These are phyloP conservation scores for Teunomyces atbi DNA, from an alignment of 805 yeast species.

Conservation along the genomic window DNA sequence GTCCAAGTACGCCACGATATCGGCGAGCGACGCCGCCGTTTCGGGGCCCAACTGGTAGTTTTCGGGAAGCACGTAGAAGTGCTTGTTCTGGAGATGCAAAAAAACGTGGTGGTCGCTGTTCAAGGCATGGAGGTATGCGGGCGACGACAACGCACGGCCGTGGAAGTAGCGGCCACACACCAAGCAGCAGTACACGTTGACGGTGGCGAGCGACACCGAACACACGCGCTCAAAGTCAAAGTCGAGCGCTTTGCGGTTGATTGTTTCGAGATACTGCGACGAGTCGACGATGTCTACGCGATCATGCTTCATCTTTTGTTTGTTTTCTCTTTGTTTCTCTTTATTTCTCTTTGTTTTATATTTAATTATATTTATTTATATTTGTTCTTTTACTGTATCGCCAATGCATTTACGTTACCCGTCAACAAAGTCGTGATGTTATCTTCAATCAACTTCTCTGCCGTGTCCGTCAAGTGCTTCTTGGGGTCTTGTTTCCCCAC, in stretches of 20 bases:
- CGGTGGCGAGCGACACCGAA: slow-evolving; percentile 55
- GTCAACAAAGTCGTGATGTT: slow-evolving; percentile 85
- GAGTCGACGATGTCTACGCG: no score
- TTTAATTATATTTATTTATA: neutral
- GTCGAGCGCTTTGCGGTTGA: slow-evolving; percentile 49
- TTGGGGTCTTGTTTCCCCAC: slow-evolving; percentile 99
- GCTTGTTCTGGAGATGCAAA: slow-evolving; percentile 50
- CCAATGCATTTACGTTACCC: slow-evolving; percentile 85
- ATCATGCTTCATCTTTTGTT: neutral
- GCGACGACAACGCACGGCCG: slow-evolving; percentile 63
- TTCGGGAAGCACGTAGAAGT: slow-evolving; percentile 64
- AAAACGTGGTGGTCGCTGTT: slow-evolving; percentile 62
- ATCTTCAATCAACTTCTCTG: slow-evolving; percentile 82
- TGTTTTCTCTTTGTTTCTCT: neutral
- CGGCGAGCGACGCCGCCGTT: slow-evolving; percentile 32
- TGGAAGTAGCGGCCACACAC: slow-evolving; percentile 71
- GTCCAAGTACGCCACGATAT: slow-evolving; percentile 49
- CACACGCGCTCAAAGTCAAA: slow-evolving; percentile 73
- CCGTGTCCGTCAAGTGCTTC: slow-evolving; percentile 90
- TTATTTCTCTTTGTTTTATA: neutral
- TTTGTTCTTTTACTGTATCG: slow-evolving; percentile 42
- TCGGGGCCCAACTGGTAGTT: slow-evolving; percentile 35
- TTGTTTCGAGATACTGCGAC: slow-evolving; percentile 35
- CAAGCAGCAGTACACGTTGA: slow-evolving; percentile 69
- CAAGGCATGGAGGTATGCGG: slow-evolving; percentile 67